Evolutionary conservation across 139 green algal genomes (phyloP), one percentile per base, ranked within the genome.

Genomic region (Pleodorina starrii): DNA sequence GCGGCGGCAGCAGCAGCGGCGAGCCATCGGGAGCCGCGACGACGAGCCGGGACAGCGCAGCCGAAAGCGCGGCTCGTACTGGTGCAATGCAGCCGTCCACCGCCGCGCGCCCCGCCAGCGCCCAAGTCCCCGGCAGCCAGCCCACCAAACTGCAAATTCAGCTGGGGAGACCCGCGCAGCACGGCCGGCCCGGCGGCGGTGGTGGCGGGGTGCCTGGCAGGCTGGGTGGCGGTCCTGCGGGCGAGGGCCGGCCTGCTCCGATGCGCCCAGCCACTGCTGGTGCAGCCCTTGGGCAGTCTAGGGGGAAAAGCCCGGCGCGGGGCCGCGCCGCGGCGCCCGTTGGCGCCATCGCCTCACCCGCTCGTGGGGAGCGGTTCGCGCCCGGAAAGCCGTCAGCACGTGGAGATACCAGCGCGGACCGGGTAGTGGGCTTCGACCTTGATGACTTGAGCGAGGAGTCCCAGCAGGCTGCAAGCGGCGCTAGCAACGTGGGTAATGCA

Each of bases 1-100:
- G 76, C n/a, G 48, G 46, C n/a, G 32, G 74, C 44, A n/a, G 74
- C 43, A 60, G 74, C 43, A 82, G 74, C 40, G 23, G 72, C 74
- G 74, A 77, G 14, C 16, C 69, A 50, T 21, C 69, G 27, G n/a
- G 32, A 17, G 63, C 32, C 16, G 17, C 63, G 2, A 42, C 3
- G 29, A 35, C 29, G 21, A 73, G 63, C 63, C 11, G 63, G 11
- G 63, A 36, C 5, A 73, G 35, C 32, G 63, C 63, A 42, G 63
- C 63, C 17, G 63, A 36, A 40, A 35, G 3, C 63, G 19, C 3
- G 54, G 54, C 54, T 32, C 29, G n/a, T n/a, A n/a, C n/a, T n/a
- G n/a, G 21, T 66, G 54, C 2, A 12, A 66, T 66, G 54, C 54
- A 21, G 54, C 54, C 25, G 54, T 25, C 54, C 21, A 25, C 54